Evolutionary conservation across 768 basidiomycete genomes (phyloP), one percentile per base, ranked within the genome.

Genomic region (Psilocybe cyanescens): DNA sequence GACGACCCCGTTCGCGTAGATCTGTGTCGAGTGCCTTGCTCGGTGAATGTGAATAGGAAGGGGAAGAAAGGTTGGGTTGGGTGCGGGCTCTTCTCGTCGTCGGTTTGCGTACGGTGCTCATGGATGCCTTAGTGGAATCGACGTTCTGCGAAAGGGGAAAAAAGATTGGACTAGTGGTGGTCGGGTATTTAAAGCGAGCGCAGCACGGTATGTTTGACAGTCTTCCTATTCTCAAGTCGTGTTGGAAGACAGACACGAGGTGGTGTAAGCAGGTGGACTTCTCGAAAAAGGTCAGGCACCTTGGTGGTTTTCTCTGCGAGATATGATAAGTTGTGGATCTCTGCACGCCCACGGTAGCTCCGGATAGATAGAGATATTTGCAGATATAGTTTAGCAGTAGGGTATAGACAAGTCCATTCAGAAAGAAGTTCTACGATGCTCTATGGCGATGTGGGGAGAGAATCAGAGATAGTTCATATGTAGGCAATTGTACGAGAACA

Each of bases 1-100:
- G 58, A 29, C 47, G 52, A 46, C 39, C 51, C 28, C 60, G 59
- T 48, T 66, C 65, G 14, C 41, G 24, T 16, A 58, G 24, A 50
- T 62, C 55, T 45, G 61, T 46, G 47, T 39, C 47, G 31, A 29
- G n/a, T 6, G 46, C 30, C n/a, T 49, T 31, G n/a, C 51, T 33
- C 24, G 59, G 56, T 12, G 54, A 24, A 28, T 50, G 52, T 17
- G 58, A 49, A 57, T 57, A 50, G 2, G 62, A 55, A 35, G 54
- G 57, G 17, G 59, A 52, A 24, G 50, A 54, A 8, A 50, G 53
- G 14, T 53, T 56, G 54, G 45, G 58, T 28, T 31, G 50, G 37
- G 59, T 35, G 28, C 51, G 59, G 12, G 33, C 29, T 14, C 46
- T 46, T 39, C 33, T 57, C 56, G 41, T 60, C 51, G 55, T 58